Evolutionary conservation across 2,329 filamentous ascomycete species (phyloP), one percentile per base, ranked within the genome.

Genomic region (Colletotrichum salicis): DNA sequence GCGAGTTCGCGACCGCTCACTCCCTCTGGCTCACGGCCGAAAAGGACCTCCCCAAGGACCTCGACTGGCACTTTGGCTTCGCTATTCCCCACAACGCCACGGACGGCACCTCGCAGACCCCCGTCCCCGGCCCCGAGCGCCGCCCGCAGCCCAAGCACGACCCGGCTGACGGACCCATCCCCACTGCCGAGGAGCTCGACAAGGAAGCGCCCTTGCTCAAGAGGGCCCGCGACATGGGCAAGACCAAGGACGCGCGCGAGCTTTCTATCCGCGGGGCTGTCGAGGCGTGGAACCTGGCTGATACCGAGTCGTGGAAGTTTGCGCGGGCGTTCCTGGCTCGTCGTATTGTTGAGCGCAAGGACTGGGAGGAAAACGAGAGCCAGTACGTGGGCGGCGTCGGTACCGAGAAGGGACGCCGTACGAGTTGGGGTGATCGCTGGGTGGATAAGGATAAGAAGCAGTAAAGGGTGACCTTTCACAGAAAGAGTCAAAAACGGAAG

Each of bases 21-120:
- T 91, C 92, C 0, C 85, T 98, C 24, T 98, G 95, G 95, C 84
- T 97, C 24, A 92, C 92, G 0, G 93, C 94, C n/a, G 89, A 92
- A 77, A 83, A 84, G 55, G 82, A 84, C 19, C 82, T 92, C 8
- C 90, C 92, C 3, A 80, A 88, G n/a, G 93, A 96, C 74, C 84
- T 97, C 2, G 92, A 96, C 78, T 98, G 95, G 94, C 89, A 92
- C 75, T 94, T 98, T 79, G 96, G 96, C 65, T 98, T 98, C 81
- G 85, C 87, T 15, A 87, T 98, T 11, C 94, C 95, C 1, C 86
- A 86, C 58, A 82, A 85, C 24, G 82, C 84, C 12, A 84, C 87
- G 4, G 81, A 86, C 52, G 84, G 86, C 58, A 87, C 88, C 73
- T 88, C 87, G 15, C 84, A 87, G 75, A 88, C 89, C 1, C 88